Conservation (phyloP, 129 eudicot species). For the Pittosporum tobira region DNA sequence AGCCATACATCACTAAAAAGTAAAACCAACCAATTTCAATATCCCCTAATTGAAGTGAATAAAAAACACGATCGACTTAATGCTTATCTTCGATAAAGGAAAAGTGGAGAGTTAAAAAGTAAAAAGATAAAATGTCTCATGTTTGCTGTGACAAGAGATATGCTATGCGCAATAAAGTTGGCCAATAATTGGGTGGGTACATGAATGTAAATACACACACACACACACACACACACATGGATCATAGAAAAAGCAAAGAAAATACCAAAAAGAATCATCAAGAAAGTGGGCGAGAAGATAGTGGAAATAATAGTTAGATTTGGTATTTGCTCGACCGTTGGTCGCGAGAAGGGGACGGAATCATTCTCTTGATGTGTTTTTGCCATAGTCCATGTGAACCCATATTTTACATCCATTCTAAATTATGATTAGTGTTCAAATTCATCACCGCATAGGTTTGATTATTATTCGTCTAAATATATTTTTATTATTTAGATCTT, state of each 20-base stretch:
- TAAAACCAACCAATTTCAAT: too few species aligned
- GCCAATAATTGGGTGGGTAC: slow-evolving; percentile 4
- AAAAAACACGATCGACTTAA: not conserved
- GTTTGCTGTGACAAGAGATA: not conserved
- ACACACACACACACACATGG: not conserved
- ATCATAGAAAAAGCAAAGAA: too few species aligned
- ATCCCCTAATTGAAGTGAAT: not conserved
- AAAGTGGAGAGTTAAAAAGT: not conserved
- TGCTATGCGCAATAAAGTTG: not conserved
- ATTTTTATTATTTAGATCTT: too few species aligned
- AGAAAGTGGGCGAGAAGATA: slow-evolving; percentile 21
- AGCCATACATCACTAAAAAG: too few species aligned
- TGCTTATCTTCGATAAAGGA: not conserved
- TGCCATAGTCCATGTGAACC: slow-evolving; percentile 22
- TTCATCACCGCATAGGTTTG: too few species aligned
- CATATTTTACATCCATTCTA: too few species aligned
- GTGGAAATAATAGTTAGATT: slow-evolving; percentile 26
- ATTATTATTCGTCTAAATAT: too few species aligned
- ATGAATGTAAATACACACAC: not conserved
- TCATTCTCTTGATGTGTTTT: too few species aligned
- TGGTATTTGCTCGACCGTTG: too few species aligned
- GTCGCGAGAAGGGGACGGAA: too few species aligned
- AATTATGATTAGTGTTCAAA: too few species aligned
- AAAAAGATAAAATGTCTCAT: not conserved
- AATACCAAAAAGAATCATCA: slow-evolving; percentile 13